Evolutionary conservation across 2,329 filamentous ascomycete species (phyloP).

Genomic region (Colletotrichum sp.): DNA sequence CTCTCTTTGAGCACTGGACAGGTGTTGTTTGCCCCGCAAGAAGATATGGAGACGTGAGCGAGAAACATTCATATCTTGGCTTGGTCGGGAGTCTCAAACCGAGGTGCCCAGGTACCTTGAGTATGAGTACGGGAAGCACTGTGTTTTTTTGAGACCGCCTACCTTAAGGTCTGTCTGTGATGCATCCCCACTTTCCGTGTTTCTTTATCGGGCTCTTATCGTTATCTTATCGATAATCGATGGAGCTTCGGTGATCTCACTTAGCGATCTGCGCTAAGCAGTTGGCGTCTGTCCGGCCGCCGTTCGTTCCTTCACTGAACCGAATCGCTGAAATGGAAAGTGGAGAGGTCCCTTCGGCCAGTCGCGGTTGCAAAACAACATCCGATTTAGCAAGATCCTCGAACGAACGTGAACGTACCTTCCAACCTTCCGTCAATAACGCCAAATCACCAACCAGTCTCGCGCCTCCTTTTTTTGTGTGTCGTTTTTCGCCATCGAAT

Average conservation of each 20-base stretch:
- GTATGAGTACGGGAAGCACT: not conserved
- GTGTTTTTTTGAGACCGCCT: not conserved
- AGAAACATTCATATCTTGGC: not conserved
- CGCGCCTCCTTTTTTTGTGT: not conserved
- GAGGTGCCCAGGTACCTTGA: not conserved
- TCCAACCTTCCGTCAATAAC: not conserved
- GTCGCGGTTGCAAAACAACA: conserved; percentile 23
- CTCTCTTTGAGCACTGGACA: not conserved
- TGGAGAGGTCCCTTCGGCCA: not conserved
- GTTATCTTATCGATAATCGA: not conserved
- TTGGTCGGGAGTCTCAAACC: not conserved
- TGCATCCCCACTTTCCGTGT: not conserved
- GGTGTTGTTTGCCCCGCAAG: not conserved
- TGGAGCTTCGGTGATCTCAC: conserved; percentile 4
- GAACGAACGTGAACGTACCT: not conserved
- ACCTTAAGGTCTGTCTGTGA: not conserved
- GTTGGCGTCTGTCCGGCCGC: not conserved
- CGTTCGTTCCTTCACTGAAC: not conserved
- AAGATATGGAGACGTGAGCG: not conserved
- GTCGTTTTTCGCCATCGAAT: not conserved
- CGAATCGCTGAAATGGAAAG: not conserved
- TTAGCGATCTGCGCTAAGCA: not conserved
- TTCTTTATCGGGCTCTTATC: not conserved
- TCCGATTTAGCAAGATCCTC: conserved; percentile 1
- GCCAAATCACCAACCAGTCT: not conserved